Evolutionary conservation across 2,329 filamentous ascomycete species (phyloP), one percentile per base, ranked within the genome.

Genomic region (Helicocarpus griseus): DNA sequence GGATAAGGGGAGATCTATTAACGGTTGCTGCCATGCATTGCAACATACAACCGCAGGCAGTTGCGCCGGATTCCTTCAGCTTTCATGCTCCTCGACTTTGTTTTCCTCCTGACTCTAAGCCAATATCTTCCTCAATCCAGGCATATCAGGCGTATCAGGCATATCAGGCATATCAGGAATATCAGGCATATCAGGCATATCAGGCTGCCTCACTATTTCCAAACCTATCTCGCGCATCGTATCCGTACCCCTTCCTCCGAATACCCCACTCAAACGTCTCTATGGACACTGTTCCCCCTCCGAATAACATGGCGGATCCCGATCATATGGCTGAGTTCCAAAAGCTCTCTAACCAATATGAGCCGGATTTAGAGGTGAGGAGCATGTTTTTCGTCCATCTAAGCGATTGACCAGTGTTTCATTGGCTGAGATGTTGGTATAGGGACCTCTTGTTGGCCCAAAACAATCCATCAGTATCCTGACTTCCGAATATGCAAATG

Each of bases 361-460:
- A 81, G 63, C 75, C 80, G 11, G 76, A 81, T 55, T 65, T 76
- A 49, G 74, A 75, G 57, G 80, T 82, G 67, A 67, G 75, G 36
- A 56, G 21, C 38, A 49, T 22, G 5, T 22, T 14, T 31, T 43
- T 28, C 22, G 6, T 40, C 21, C 13, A 19, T 19, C n/a, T n/a
- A n/a, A n/a, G n/a, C n/a, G n/a, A n/a, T 2, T 13, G 5, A 36
- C n/a, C 35, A 9, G 41, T n/a, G 13, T 7, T 13, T 5, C 21
- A 44, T 22, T 54, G 45, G 49, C 61, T 69, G 56, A 68, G 60
- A 52, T 36, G 22, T 52, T 43, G 33, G 57, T 50, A 57, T 63
- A 96, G 91, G 89, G 89, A 51, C 87, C 88, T 55, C 76, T 90
- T 47, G 86, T 97, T 58, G 87, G 89, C 61, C 78, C 85, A 55